These are phyloP conservation scores for Neurospora pannonica DNA, from an alignment of 495 filamentous ascomycete species.

Conservation along the genomic window DNA sequence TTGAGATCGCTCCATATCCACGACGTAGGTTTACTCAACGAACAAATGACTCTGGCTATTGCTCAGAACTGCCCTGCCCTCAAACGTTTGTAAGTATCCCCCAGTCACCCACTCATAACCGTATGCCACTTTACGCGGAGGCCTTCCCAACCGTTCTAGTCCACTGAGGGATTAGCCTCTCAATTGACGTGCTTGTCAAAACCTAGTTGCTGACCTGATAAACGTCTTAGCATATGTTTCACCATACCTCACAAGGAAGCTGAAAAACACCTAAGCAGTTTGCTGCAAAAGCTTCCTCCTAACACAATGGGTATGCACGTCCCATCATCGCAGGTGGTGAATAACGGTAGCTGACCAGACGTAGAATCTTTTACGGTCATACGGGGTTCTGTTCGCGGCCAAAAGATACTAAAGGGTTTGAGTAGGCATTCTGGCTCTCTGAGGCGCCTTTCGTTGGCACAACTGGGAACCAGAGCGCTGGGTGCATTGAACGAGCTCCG, in stretches of 20 bases:
- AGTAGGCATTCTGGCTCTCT: conserved; percentile 48
- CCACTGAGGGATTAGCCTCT: neutral
- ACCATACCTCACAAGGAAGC: conserved; percentile 27
- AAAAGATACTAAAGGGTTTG: conserved; percentile 49
- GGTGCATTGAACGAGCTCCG: conserved; percentile 40
- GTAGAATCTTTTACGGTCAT: conserved; percentile 46
- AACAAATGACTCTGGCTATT: conserved; percentile 44
- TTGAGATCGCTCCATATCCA: conserved; percentile 43
- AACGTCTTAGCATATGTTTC: conserved; percentile 38
- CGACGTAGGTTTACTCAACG: conserved; percentile 47
- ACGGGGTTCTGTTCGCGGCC: conserved; percentile 39
- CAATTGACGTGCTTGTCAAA: neutral
- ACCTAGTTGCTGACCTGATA: neutral
- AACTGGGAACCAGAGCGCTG: conserved; percentile 37
- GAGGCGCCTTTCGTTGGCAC: conserved; percentile 42
- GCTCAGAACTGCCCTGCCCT: conserved; percentile 51
- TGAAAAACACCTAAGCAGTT: conserved; percentile 46
- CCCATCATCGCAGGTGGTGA: neutral
- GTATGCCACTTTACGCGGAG: neutral
- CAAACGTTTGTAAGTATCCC: conserved; percentile 34
- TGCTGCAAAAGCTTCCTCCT: conserved; percentile 46
- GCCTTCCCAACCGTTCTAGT: neutral
- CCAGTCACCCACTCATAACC: neutral
- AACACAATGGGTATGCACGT: conserved; percentile 40
- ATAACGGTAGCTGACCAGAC: neutral